A percentile compares a stretch with the other conserved stretches of the same genome.
phyloP scores from a whole-genome alignment of 176 grass and related monocot species.

The Aechmea fasciata region DNA sequence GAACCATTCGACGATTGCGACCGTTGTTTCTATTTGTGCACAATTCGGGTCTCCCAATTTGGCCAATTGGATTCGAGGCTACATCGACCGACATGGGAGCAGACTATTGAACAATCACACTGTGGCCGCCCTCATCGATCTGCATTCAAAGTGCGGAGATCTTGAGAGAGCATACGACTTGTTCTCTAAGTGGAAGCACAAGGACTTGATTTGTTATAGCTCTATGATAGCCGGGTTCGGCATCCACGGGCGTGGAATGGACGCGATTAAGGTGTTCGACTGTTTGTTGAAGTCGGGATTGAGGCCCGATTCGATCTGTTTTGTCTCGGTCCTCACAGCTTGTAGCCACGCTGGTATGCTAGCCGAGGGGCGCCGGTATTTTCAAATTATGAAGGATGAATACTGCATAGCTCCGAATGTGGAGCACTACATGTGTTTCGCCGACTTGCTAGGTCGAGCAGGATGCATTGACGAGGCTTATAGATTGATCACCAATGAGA shows the following conservation, averaged over 20 bases:
- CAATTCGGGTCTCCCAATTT: constrained; percentile 21
- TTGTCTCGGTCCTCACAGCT: constrained; percentile 38
- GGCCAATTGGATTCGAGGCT: constrained; percentile 28
- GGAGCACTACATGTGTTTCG: constrained; percentile 32
- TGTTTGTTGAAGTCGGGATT: constrained; percentile 6
- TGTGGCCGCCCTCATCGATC: constrained; percentile 28
- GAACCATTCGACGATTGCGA: constrained; percentile 27
- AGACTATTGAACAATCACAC: constrained; percentile 28
- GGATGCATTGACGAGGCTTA: constrained; percentile 38
- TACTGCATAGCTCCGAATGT: constrained; percentile 21
- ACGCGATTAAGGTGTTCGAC: constrained; percentile 27
- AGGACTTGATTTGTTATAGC: constrained; percentile 36
- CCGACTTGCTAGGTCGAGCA: constrained; percentile 31
- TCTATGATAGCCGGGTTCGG: constrained; percentile 39
- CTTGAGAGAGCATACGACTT: constrained; percentile 27
- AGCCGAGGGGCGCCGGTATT: constrained; percentile 27
- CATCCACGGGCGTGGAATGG: constrained; percentile 30
- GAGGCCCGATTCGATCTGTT: constrained; percentile 32
- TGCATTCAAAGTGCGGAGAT: constrained; percentile 38
- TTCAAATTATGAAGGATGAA: constrained; percentile 32
- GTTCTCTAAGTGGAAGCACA: constrained; percentile 28
- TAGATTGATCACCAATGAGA: constrained; percentile 27
- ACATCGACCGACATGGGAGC: constrained; percentile 1
- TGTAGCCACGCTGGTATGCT: constrained; percentile 36
- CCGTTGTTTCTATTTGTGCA: constrained; percentile 26